Evolutionary conservation across 2,329 filamentous ascomycete genomes (phyloP), one percentile per base, ranked within the genome.

Genomic region (Fusarium austroafricanum): DNA sequence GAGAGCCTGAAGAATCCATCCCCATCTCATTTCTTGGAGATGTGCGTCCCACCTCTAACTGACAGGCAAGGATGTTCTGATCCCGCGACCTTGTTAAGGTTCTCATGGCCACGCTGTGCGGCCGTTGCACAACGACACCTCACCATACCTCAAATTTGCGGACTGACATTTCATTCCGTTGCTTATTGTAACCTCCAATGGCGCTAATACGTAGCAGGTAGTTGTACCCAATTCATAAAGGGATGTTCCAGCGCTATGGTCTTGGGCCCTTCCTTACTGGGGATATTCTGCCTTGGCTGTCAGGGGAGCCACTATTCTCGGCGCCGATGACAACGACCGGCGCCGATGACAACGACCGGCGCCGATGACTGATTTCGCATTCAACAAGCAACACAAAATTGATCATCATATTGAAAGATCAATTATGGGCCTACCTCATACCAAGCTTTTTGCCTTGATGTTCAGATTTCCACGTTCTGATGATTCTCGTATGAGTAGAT

Each of bases 341-440:
- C 40, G 55, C 65, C 65, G 65, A 69, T 68, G 40, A 40, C 54
- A 52, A 55, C 43, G 29, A 33, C 64, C 47, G 58, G 44, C 40
- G 55, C 65, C 65, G 65, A 69, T 68, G 40, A 40, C 54, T 68
- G 55, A 57, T 38, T 47, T 29, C 45, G 63, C 3, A 10, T 8
- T n/a, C 33, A 17, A n/a, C 4, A 17, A 15, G 55, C 26, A 26
- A 63, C 9, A 52, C 20, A 38, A 21, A 50, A 26, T 15, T 15
- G 65, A 68, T 68, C 50, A 42, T 50, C 65, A 11, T 55, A 28
- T 45, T 57, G 17, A 28, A 39, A 55, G 46, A 18, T 61, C 42
- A 49, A 68, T 55, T 50, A 65, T 61, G 65, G 58, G 39, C 10
- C 58, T 58, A 17, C 61, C 53, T 42, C 39, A 43, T 23, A 33